phyloP scores from a whole-genome alignment of 768 basidiomycete genomes.

The Austroboletus eburneus region DNA sequence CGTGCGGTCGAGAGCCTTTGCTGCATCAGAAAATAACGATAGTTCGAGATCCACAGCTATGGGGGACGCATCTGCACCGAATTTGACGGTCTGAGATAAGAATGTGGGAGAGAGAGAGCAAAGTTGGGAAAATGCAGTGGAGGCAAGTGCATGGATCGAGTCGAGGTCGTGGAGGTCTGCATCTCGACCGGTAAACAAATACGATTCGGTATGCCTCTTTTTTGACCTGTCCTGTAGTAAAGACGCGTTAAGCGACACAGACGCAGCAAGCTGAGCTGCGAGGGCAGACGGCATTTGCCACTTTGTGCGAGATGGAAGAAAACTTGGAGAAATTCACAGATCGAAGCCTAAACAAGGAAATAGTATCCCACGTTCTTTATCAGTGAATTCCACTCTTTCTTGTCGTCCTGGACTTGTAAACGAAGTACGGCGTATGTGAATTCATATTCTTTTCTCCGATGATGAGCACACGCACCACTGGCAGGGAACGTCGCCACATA shows the following conservation, averaged over 20 bases:
- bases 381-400: too few species aligned
- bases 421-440: too few species aligned
- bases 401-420: too few species aligned
- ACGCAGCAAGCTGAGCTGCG: slow-evolving; percentile 74
- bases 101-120: slow-evolving; percentile 56
- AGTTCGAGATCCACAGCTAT: slow-evolving; percentile 52
- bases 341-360: too few species aligned
- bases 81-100: slow-evolving; percentile 10
- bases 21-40: slow-evolving; percentile 73
- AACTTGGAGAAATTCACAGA: too few species aligned
- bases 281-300: slow-evolving; percentile 61
- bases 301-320: too few species aligned
- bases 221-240: slow-evolving; percentile 61
- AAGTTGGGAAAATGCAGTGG: slow-evolving; percentile 75
- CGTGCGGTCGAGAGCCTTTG: slow-evolving; percentile 75
- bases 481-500: too few species aligned
- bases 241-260: slow-evolving; percentile 72
- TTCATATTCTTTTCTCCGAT: too few species aligned
- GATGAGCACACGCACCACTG: too few species aligned
- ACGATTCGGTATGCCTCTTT: slow-evolving; percentile 68
- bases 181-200: slow-evolving; percentile 81
- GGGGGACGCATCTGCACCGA: slow-evolving; percentile 15
- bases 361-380: too few species aligned
- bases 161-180: slow-evolving; percentile 87
- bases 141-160: slow-evolving; percentile 74